Base-by-base conservation (phyloP, 768 basidiomycete species). In the Lentinula edodes region DNA sequence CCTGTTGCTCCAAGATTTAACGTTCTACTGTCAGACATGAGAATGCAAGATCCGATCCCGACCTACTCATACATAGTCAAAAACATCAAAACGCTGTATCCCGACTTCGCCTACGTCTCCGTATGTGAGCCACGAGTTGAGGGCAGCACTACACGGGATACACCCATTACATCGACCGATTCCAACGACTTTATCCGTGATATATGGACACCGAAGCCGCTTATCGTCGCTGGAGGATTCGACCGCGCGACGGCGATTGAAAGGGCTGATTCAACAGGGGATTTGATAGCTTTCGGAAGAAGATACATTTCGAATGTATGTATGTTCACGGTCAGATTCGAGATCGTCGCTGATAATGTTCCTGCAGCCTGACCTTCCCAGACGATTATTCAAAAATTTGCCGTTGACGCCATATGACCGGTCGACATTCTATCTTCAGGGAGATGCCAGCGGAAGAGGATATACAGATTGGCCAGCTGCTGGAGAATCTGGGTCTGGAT, bases 21-120 rank as follows among this genome's bases (percentile, higher is more conserved):
- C 46, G 16, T 32, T 43, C n/a, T 12, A 38, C 13, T 34, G 10
- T 7, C 70, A 80, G 71, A 72, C 46, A 76, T 78, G 73, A 63
- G 67, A 36, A 68, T 72, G 67, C 16, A 61, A 9, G 73, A 77
- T 57, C 74, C 76, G 1, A 63, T 70, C 23, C 74, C 76, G 2
- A 75, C 72, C 16, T 79, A 74, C 70, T 61, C 65, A 1, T 70
- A 76, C 66, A 59, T 78, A 15, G 70, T 72, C 50, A 52, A 59
- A 2, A 41, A 69, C 2, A 59, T 80, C 50, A 65, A 64, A 12
- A 55, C 65, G 2, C 58, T 60, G 10, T 69, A 73, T 58, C 75
- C 76, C 9, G 56, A 70, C 16, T 66, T 82, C 6, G 78, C 78
- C 5, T 82, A 82, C 67, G 59, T 82, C 6, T 78, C 80, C 65